These are phyloP conservation scores for Hypoxylon sp. DNA, from an alignment of 2,329 filamentous ascomycete genomes.

Conservation along the genomic window DNA sequence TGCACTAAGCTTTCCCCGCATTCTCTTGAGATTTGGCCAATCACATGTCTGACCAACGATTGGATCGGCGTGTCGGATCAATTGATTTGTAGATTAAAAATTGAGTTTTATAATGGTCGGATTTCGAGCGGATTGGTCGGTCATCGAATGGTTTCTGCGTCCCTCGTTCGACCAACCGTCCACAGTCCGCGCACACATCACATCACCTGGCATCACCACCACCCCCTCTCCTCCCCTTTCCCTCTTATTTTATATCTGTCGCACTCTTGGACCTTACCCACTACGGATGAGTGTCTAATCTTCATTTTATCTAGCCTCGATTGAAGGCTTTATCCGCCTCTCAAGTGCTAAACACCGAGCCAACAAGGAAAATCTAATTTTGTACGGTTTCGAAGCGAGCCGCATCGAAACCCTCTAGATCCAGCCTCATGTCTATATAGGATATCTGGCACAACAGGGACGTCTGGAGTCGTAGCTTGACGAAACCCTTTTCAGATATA, in stretches of 20 bases:
- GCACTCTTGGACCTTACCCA: conserved; percentile 5
- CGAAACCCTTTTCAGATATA: conserved; percentile 24
- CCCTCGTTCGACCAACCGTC: conserved; percentile 26
- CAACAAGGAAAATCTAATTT: conserved; percentile 13
- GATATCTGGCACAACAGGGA: conserved; percentile 24
- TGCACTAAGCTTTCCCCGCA: conserved; percentile 43
- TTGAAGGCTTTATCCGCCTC: conserved; percentile 20
- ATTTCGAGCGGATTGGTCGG: conserved; percentile 35
- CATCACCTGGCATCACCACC: conserved; percentile 44
- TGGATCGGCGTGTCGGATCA: conserved; percentile 41
- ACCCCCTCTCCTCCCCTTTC: conserved; percentile 12
- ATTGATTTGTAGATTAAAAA: conserved; percentile 34
- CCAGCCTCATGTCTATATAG: conserved; percentile 41
- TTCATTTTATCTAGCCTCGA: conserved; percentile 28
- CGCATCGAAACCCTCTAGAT: conserved; percentile 25
- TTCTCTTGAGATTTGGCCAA: conserved; percentile 29
- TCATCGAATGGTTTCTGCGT: conserved; percentile 40
- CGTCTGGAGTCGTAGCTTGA: conserved; percentile 27
- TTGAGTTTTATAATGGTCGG: conserved; percentile 23
- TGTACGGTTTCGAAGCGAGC: conserved; percentile 29
- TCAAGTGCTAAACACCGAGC: conserved; percentile 6
- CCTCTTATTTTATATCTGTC: conserved; percentile 6
- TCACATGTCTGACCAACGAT: conserved; percentile 4
- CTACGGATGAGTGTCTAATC: conserved; percentile 21
- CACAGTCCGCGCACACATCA: conserved; percentile 27